A percentile compares a stretch with the other conserved stretches of the same genome.
Conservation (phyloP, 192 early-diverging fungal genomes). For the Coemansia sp. region DNA sequence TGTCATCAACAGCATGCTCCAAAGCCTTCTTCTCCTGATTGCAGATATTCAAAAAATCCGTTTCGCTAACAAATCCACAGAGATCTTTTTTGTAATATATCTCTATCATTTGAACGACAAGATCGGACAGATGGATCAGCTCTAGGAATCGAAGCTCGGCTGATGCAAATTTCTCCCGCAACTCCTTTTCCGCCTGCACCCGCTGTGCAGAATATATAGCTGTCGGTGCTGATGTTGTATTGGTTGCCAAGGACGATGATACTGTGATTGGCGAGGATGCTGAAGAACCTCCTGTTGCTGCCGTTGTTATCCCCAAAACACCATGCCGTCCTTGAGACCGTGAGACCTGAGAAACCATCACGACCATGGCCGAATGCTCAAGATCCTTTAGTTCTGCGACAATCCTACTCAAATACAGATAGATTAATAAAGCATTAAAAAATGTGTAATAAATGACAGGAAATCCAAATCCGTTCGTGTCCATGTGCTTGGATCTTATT, state of each 20-base stretch:
- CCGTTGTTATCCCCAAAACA: background rate
- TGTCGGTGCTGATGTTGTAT: conserved; percentile 43
- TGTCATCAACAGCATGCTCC: conserved; percentile 85
- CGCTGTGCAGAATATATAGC: conserved; percentile 51
- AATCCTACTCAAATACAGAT: conserved; percentile 6
- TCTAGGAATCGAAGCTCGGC: conserved; percentile 83
- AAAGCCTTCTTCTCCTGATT: conserved; percentile 91
- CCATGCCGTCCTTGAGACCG: conserved; percentile 6
- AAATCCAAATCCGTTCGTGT: too few relatives aligned
- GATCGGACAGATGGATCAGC: conserved; percentile 90
- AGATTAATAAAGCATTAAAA: background rate
- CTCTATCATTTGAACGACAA: conserved; percentile 93
- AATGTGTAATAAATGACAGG: background rate
- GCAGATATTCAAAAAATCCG: conserved; percentile 88
- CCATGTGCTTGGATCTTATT: background rate
- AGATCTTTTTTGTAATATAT: conserved; percentile 91
- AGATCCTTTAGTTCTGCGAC: conserved; percentile 40
- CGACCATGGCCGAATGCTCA: conserved; percentile 36
- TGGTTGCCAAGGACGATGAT: background rate
- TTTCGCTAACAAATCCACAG: conserved; percentile 80
- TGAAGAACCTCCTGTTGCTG: background rate
- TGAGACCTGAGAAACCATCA: conserved; percentile 17
- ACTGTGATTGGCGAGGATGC: conserved; percentile 2
- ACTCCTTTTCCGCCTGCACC: conserved; percentile 35
- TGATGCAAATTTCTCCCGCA: conserved; percentile 60